Conservation (phyloP, 441 rosid genomes). For the Euphorbia schlechtendalii region DNA sequence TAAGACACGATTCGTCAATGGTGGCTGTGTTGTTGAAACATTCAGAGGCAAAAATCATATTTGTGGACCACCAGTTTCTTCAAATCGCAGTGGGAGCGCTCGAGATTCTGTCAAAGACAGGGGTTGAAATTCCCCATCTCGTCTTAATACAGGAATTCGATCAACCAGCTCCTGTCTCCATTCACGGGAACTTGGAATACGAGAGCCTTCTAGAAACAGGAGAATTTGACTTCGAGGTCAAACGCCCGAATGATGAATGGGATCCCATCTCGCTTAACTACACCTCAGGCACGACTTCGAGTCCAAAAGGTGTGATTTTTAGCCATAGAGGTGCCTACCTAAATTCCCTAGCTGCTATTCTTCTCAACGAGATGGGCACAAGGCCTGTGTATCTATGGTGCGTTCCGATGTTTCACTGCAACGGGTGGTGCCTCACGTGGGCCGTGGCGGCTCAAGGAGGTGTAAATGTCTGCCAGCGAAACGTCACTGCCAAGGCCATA, state of each 20-base stretch:
- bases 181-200: slow-evolving; percentile 28
- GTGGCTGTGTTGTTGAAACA: slow-evolving; percentile 41
- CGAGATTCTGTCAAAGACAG: slow-evolving; percentile 33
- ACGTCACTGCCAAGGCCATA: slow-evolving; percentile 41
- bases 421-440: slow-evolving; percentile 82
- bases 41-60: slow-evolving; percentile 43
- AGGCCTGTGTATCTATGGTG: slow-evolving; percentile 60
- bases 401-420: slow-evolving; percentile 77
- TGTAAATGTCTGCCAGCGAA: slow-evolving; percentile 47
- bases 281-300: slow-evolving; percentile 65
- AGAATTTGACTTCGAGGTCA: slow-evolving; percentile 29
- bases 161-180: slow-evolving; percentile 13
- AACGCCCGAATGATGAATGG: slow-evolving; percentile 48
- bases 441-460: slow-evolving; percentile 66
- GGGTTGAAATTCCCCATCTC: slow-evolving; percentile 29
- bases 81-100: slow-evolving; percentile 42
- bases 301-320: slow-evolving; percentile 71
- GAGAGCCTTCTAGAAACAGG: slow-evolving; percentile 45
- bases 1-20: slow-evolving; percentile 46
- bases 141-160: slow-evolving; percentile 38
- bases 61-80: slow-evolving; percentile 48
- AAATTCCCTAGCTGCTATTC: slow-evolving; percentile 45
- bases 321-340: slow-evolving; percentile 76
- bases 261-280: slow-evolving; percentile 72
- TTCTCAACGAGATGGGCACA: slow-evolving; percentile 47